Base-by-base conservation (phyloP, 495 filamentous ascomycete genomes). In the Penicillium parvum region DNA sequence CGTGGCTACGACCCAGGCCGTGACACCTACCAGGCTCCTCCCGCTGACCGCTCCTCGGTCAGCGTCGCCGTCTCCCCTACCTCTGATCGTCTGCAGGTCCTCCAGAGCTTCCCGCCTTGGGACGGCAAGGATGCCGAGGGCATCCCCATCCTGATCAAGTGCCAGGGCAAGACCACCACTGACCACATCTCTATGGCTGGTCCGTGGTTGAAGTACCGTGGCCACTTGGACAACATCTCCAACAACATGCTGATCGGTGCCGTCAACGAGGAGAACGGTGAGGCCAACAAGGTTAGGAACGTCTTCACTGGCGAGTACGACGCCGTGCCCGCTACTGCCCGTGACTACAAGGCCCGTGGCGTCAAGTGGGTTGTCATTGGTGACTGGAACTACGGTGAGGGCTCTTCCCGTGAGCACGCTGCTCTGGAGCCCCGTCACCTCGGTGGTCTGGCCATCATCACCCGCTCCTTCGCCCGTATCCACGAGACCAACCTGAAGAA, bases 401-500 rank as follows among this genome's bases (percentile, higher is more conserved):
- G 92, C 53, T 85, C 79, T 61, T 97, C 92, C 33, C 88, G 92
- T 76, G 92, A 98, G 77, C 92, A 98, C 69, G 92, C 92, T 45
- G 92, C 92, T 60, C 81, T 98, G 28, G 94, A 98, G 77, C 92
- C 92, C 61, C 84, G 92, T 60, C 92, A 97, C 75, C 86, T 98
- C 42, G 92, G 92, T 51, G 92, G 90, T 66, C 79, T 96, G 52
- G 92, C 94, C 56, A 94, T 98, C 79, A 94, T 98, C 70, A 90
- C 86, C 66, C 83, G 87, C 62, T 85, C 79, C 57, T 98, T 98
- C 66, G 92, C 92, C 60, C 94, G 92, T 85, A 98, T 98, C 64
- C 92, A 98, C 79, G 92, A 98, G 77, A 98, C 92, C 75, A 98
- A 98, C 80, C 72, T 98, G 75, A 98, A 98, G 88, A 98, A 98